A percentile compares a stretch with the other conserved stretches of the same genome.
These are phyloP conservation scores for Omphalotus olearius DNA, from an alignment of 1,284 basidiomycete species.

Conservation along the genomic window DNA sequence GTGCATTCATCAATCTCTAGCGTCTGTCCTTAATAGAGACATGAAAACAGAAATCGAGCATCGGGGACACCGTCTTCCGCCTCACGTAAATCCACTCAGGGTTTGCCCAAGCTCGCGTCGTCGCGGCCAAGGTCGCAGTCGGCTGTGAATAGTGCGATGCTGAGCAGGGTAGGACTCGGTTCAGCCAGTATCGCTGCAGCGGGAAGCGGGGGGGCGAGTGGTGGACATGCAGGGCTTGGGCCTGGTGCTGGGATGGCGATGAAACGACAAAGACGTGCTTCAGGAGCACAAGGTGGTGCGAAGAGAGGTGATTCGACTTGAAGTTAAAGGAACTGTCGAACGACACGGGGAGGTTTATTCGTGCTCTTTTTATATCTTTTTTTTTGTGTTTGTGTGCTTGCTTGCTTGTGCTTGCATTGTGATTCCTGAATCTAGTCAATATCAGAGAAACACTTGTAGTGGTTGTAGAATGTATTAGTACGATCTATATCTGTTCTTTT, in stretches of 20 bases:
- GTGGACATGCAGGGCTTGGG: conserved; percentile 12
- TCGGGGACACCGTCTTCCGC: conserved; percentile 63
- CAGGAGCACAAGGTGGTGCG: conserved; percentile 9
- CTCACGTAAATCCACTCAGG: conserved; percentile 55
- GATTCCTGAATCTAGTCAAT: conserved; percentile 7
- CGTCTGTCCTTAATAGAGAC: conserved; percentile 9
- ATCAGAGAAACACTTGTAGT: conserved; percentile 8
- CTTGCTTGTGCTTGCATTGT: conserved; percentile 6
- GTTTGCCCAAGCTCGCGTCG: conserved; percentile 67
- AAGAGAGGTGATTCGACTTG: conserved; percentile 28
- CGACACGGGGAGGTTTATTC: neutral
- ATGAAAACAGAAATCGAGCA: conserved; percentile 61
- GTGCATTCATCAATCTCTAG: conserved; percentile 8
- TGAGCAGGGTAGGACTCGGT: conserved; percentile 22
- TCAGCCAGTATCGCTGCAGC: conserved; percentile 11
- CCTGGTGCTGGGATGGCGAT: conserved; percentile 43
- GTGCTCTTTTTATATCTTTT: conserved; percentile 9
- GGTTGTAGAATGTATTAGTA: conserved; percentile 17
- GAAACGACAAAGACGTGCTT: conserved; percentile 75
- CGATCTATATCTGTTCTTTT: conserved; percentile 1
- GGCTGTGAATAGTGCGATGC: conserved; percentile 41
- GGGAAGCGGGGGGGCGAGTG: conserved; percentile 16
- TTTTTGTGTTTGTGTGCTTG: conserved; percentile 7
- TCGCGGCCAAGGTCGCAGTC: conserved; percentile 65
- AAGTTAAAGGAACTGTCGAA: neutral